Percentiles rank a stretch among this genome's conserved stretches.
Evolutionary conservation across 1,284 basidiomycete genomes (phyloP).

Genomic region (Sphaerobolus stellatus): DNA sequence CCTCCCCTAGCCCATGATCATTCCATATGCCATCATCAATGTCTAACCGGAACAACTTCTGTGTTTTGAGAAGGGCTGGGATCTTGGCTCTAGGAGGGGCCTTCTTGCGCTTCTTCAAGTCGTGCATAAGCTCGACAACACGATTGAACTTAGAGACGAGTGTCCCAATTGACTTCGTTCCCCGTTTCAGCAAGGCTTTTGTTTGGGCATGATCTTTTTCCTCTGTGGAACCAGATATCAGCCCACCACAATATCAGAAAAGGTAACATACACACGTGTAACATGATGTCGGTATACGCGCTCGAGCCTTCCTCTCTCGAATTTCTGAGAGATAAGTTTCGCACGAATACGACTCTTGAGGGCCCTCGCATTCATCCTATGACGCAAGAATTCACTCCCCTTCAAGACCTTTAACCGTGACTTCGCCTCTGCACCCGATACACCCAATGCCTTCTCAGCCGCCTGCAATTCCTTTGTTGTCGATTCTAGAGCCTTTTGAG

Average conservation of each 20-base stretch:
- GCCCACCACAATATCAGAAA: too few relatives aligned
- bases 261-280: too few relatives aligned
- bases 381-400: conserved; percentile 3
- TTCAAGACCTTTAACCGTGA: conserved; percentile 2
- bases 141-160: background rate
- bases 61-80: background rate
- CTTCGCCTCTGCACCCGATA: conserved; percentile 7
- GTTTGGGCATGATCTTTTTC: background rate
- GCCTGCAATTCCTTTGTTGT: background rate
- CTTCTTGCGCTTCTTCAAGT: too few relatives aligned
- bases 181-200: background rate
- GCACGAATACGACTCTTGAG: conserved; percentile 14
- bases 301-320: conserved; percentile 13
- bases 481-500: background rate
- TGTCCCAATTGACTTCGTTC: background rate
- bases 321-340: conserved; percentile 8
- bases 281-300: conserved; percentile 3
- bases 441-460: background rate
- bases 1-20: background rate
- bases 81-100: background rate
- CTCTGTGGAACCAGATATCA: conserved; percentile 2
- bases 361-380: conserved; percentile 14
- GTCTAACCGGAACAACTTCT: background rate
- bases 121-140: background rate
- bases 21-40: background rate